Evolutionary conservation across 1,139 yeast species (phyloP).

Genomic region (Arxiozyma heterogenica): DNA sequence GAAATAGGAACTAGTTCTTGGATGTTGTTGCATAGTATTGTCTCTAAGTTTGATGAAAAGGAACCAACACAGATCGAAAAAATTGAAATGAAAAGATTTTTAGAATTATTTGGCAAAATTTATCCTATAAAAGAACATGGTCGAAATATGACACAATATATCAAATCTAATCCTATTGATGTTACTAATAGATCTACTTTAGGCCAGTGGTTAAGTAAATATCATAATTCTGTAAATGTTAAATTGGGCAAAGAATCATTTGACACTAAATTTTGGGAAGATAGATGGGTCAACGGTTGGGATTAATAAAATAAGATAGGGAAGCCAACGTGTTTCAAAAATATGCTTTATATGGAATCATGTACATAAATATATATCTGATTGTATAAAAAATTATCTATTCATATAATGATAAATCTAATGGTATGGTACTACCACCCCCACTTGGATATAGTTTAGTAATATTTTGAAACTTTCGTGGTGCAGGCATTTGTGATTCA

Average conservation of each 20-base stretch:
- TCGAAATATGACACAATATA: slow-evolving; percentile 63
- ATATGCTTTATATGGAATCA: neutral
- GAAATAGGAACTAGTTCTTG: slow-evolving; percentile 79
- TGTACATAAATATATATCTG: neutral
- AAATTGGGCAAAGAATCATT: slow-evolving; percentile 79
- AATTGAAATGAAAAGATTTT: slow-evolving; percentile 59
- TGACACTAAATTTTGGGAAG: slow-evolving; percentile 83
- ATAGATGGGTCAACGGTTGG: slow-evolving; percentile 86
- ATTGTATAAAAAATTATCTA: slow-evolving; percentile 1
- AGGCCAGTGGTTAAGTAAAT: slow-evolving; percentile 88
- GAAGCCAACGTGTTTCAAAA: too few species aligned
- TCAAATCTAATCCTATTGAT: slow-evolving; percentile 52
- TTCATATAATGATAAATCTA: slow-evolving; percentile 45
- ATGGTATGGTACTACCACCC: slow-evolving; percentile 87
- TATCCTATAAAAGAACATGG: slow-evolving; percentile 98
- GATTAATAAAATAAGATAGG: slow-evolving; percentile 22
- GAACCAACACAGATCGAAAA: slow-evolving; percentile 55
- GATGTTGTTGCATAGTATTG: slow-evolving; percentile 85
- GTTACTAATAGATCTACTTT: slow-evolving; percentile 67
- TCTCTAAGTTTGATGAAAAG: slow-evolving; percentile 73
- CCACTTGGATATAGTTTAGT: slow-evolving; percentile 89
- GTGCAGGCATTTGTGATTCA: slow-evolving; percentile 66
- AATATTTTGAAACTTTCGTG: slow-evolving; percentile 62
- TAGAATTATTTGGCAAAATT: slow-evolving; percentile 62
- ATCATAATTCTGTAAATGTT: slow-evolving; percentile 82